Evolutionary conservation across 176 grass and related monocot species (phyloP).

Genomic region (Ensete glaucum): DNA sequence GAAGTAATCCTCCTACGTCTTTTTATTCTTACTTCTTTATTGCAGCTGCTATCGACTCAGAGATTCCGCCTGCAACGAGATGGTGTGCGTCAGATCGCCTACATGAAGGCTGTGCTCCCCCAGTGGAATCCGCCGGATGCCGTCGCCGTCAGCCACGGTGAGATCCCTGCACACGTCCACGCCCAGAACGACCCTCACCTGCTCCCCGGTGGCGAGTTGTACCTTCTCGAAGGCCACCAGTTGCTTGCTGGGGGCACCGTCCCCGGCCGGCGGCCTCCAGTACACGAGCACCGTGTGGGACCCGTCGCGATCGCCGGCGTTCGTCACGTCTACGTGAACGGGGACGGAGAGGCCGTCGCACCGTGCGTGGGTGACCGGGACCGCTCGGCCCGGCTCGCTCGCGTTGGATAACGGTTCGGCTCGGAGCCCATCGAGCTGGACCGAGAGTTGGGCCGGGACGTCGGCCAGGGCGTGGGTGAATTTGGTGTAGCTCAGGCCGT

Average conservation of each 20-base stretch:
- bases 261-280: constrained; percentile 21
- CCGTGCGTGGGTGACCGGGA: constrained; percentile 45
- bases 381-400: constrained; percentile 4
- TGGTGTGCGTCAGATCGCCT: constrained; percentile 49
- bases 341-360: constrained; percentile 46
- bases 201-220: constrained; percentile 31
- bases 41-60: not conserved
- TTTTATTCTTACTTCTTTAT: too few relatives aligned
- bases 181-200: constrained; percentile 41
- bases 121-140: constrained; percentile 42
- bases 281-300: constrained; percentile 63
- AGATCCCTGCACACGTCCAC: constrained; percentile 49
- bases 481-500: constrained; percentile 64
- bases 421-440: constrained; percentile 35
- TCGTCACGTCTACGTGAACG: constrained; percentile 51
- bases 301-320: constrained; percentile 49
- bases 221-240: constrained; percentile 87
- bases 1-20: not conserved
- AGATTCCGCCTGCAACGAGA: constrained; percentile 14
- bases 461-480: constrained; percentile 51
- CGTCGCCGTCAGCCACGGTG: constrained; percentile 36
- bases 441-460: constrained; percentile 37
- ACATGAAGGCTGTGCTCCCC: constrained; percentile 50
- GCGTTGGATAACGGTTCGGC: constrained; percentile 18
- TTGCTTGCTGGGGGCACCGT: constrained; percentile 30